Evolutionary conservation across 2,329 filamentous ascomycete species (phyloP).

Genomic region (Fusarium acutatum): DNA sequence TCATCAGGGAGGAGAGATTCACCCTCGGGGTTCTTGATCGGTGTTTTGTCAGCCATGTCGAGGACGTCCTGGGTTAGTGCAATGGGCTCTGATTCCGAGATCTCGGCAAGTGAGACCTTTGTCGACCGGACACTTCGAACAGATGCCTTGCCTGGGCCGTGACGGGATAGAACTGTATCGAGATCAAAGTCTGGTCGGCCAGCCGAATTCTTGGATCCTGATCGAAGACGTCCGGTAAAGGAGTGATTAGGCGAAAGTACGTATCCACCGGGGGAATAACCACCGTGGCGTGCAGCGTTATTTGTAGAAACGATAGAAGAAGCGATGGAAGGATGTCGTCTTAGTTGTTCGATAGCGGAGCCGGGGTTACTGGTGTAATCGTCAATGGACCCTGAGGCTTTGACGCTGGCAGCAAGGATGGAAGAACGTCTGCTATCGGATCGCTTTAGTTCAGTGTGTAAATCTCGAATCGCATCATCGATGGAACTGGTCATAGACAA

Average conservation of each 20-base stretch:
- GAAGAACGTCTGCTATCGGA: conserved; percentile 74
- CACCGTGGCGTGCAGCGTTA: conserved; percentile 70
- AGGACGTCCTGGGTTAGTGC: conserved; percentile 61
- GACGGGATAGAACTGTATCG: conserved; percentile 54
- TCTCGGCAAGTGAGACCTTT: conserved; percentile 63
- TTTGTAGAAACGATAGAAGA: conserved; percentile 77
- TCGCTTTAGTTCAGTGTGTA: conserved; percentile 76
- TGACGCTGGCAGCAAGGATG: conserved; percentile 59
- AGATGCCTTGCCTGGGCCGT: conserved; percentile 65
- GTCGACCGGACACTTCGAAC: conserved; percentile 59
- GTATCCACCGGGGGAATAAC: conserved; percentile 74
- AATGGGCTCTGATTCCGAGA: conserved; percentile 64
- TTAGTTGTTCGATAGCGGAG: conserved; percentile 42
- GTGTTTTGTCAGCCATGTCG: conserved; percentile 60
- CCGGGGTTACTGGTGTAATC: conserved; percentile 39
- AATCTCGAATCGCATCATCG: conserved; percentile 78
- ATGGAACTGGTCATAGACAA: conserved; percentile 79
- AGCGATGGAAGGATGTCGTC: conserved; percentile 58
- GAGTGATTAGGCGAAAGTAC: conserved; percentile 74
- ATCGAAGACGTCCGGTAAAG: conserved; percentile 63
- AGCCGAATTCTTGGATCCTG: conserved; percentile 61
- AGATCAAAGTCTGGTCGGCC: conserved; percentile 53
- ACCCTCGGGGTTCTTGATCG: conserved; percentile 52
- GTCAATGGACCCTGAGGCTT: conserved; percentile 46
- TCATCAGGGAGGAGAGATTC: conserved; percentile 50